Base-by-base conservation (phyloP, 1,284 basidiomycete genomes). In the Boletellus sp. region DNA sequence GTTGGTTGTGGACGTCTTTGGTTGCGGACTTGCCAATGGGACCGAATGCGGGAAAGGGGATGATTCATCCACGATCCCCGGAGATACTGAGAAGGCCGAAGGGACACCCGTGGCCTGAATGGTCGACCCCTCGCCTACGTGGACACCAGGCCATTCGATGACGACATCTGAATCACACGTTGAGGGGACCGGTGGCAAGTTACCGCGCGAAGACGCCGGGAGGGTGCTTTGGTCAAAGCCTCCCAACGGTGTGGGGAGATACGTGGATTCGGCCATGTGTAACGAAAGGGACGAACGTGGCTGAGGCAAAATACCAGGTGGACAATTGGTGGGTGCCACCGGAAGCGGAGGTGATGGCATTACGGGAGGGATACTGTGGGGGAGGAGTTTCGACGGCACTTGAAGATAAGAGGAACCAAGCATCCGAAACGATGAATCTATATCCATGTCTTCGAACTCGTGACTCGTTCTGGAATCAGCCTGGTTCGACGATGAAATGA, bases 131-230 rank as follows among this genome's bases (percentile, higher is more conserved):
- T 63, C 66, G 55, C 64, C 50, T 39, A 64, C 63, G 41, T 67
- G 55, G 19, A 67, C 63, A 16, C 62, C 64, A 6, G 63, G 60
- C 28, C 63, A 55, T 46, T 55, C 67, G 49, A 52, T 46, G 44
- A 54, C 62, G 22, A 58, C 48, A n/a, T 60, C 65, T 15, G 65
- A 64, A 18, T 64, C 65, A 54, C 61, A 64, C 49, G 63, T 43
- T 42, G 65, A 49, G 50, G 58, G 51, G 40, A 52, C 53, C 8
- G 56, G 51, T 28, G 65, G 63, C 5, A 65, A 64, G 22, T 66
- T 64, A 33, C 63, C 64, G 51, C 61, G 63, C 36, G 65, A 67
- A 48, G 65, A 62, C 42, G 53, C 63, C 11, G 65, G 24, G 38
- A 64, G 62, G 28, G 48, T 62, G 41, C 53, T 47, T 44, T 54